phyloP scores from a whole-genome alignment of 805 yeast genomes.

The Saturnispora kantuleensis region DNA sequence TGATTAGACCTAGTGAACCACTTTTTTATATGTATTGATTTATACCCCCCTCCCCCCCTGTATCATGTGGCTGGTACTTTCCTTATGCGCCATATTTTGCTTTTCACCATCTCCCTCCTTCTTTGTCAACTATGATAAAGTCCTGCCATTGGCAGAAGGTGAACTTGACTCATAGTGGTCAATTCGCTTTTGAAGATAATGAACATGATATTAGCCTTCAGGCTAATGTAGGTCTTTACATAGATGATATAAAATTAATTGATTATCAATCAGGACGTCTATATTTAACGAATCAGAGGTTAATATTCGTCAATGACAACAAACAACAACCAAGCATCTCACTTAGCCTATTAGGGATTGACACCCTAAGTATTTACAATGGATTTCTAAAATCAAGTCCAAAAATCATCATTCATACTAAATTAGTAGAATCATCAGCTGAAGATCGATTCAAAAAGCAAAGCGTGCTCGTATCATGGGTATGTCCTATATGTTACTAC shows the following conservation, averaged over 20 bases:
- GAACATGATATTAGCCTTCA: conserved; percentile 48
- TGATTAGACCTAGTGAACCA: too few species aligned
- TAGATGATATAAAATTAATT: conserved; percentile 55
- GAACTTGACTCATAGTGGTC: conserved; percentile 23
- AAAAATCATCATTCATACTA: conserved; percentile 38
- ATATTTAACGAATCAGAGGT: conserved; percentile 63
- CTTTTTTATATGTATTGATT: too few species aligned
- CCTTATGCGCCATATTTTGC: neutral
- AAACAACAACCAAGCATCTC: conserved; percentile 4
- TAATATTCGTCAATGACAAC: conserved; percentile 51
- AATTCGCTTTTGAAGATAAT: conserved; percentile 19
- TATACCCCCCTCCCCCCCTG: too few species aligned
- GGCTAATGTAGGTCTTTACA: conserved; percentile 63
- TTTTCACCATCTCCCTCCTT: too few species aligned
- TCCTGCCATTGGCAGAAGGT: conserved; percentile 18
- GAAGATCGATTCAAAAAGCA: neutral
- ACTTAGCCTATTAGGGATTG: conserved; percentile 16
- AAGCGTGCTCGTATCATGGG: conserved; percentile 43
- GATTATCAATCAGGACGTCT: conserved; percentile 66
- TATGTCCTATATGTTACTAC: conserved; percentile 82
- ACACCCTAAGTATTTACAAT: conserved; percentile 22
- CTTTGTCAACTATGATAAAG: neutral
- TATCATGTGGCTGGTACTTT: too few species aligned
- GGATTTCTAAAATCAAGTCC: conserved; percentile 74
- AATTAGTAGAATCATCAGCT: neutral